Evolutionary conservation across 192 early-diverging fungal genomes (phyloP).

Genomic region (Coemansia sp.): DNA sequence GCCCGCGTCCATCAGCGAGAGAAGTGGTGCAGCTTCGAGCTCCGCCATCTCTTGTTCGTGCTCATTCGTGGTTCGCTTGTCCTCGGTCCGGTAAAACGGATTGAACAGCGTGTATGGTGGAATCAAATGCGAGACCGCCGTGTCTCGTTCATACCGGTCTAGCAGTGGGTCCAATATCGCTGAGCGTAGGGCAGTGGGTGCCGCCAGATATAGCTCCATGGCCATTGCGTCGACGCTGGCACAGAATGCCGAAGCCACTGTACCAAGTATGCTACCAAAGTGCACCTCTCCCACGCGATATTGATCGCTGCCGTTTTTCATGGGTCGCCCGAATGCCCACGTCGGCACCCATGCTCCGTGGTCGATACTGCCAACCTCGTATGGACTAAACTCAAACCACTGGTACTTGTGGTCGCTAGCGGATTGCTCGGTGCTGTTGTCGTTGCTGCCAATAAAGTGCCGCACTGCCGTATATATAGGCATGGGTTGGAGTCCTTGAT

Average conservation of each 20-base stretch:
- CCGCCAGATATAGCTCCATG: slow-evolving; percentile 44
- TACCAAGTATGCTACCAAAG: slow-evolving; percentile 66
- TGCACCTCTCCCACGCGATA: slow-evolving; percentile 67
- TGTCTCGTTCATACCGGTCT: slow-evolving; percentile 54
- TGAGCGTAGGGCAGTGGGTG: slow-evolving; percentile 21
- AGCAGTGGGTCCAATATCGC: slow-evolving; percentile 41
- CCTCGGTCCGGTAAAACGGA: slow-evolving; percentile 58
- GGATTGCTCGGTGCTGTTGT: slow-evolving; percentile 38
- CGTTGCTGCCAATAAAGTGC: slow-evolving; percentile 57
- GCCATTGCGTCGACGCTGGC: slow-evolving; percentile 49
- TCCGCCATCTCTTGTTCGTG: slow-evolving; percentile 10
- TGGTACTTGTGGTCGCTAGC: slow-evolving; percentile 48
- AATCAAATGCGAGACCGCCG: slow-evolving; percentile 60
- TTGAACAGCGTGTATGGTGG: slow-evolving; percentile 71
- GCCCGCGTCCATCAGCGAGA: slow-evolving; percentile 76
- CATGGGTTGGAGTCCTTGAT: slow-evolving; percentile 64
- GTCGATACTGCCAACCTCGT: slow-evolving; percentile 78
- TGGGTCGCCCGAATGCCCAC: slow-evolving; percentile 76
- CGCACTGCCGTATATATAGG: slow-evolving; percentile 78
- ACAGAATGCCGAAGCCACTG: slow-evolving; percentile 49
- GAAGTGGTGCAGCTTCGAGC: slow-evolving; percentile 29
- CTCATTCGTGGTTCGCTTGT: neutral
- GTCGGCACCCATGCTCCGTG: slow-evolving; percentile 72
- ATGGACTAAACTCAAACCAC: slow-evolving; percentile 85
- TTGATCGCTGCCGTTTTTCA: slow-evolving; percentile 62